phyloP scores from a whole-genome alignment of 768 basidiomycete genomes.

The Dentipellis sp. region DNA sequence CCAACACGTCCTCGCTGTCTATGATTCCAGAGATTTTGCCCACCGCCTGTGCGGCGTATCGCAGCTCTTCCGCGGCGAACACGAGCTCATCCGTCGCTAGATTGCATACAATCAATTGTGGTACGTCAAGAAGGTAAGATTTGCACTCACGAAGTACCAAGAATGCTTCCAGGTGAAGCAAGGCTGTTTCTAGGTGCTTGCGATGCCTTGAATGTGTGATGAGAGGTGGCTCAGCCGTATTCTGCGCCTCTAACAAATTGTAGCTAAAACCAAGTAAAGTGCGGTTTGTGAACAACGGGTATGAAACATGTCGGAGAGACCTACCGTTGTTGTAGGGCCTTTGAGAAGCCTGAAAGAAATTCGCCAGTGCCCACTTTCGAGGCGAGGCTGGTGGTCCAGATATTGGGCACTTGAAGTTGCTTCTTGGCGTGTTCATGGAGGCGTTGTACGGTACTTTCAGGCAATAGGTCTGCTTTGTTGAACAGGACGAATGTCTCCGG shows the following conservation, averaged over 20 bases:
- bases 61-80: constrained; percentile 76
- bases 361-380: constrained; percentile 45
- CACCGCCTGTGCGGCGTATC: constrained; percentile 78
- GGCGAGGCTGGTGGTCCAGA: constrained; percentile 57
- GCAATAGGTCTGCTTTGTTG: constrained; percentile 67
- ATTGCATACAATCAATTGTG: neutral
- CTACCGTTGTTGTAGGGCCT: constrained; percentile 41
- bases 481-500: constrained; percentile 59
- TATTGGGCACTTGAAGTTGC: neutral
- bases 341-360: constrained; percentile 53
- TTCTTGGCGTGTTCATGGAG: neutral
- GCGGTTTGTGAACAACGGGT: neutral
- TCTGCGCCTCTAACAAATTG: constrained; percentile 5
- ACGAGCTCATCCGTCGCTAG: constrained; percentile 65
- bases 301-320: neutral
- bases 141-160: constrained; percentile 20
- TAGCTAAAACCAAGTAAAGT: constrained; percentile 3
- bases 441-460: constrained; percentile 1
- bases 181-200: constrained; percentile 59
- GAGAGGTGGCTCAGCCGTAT: constrained; percentile 39
- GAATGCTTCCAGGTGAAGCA: constrained; percentile 54
- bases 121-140: constrained; percentile 1
- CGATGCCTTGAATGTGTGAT: constrained; percentile 79
- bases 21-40: constrained; percentile 77
- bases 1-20: constrained; percentile 76